Evolutionary conservation across 176 grass and related monocot genomes (phyloP), one percentile per base, ranked within the genome.

Genomic region (Ensete ventricosum): DNA sequence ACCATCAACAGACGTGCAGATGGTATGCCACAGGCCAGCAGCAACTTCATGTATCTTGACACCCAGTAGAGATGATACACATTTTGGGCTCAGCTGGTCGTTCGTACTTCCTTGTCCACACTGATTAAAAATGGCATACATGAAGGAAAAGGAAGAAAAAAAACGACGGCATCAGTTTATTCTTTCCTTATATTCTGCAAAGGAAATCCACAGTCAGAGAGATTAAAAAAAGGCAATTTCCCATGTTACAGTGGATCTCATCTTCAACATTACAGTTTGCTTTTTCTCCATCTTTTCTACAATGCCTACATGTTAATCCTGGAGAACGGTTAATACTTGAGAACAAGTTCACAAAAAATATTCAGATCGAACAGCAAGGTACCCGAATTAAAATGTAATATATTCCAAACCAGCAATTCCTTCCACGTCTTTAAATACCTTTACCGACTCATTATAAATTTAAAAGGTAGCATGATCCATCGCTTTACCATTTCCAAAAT

Each of bases 51-150:
- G 81, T 73, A 99, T 95, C 80, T 89, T 81, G 76, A 95, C 77
- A 67, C 96, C 96, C 74, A 99, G 84, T 63, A 99, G 90, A 53
- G 96, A 94, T 50, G 90, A 91, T 78, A 99, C 91, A 73, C 88
- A 99, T 14, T 81, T 87, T 8, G 96, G 91, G 81, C 86, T 99
- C 70, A 99, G 74, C 84, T 93, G 74, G 73, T 99, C 96, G 64
- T 99, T 88, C 62, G 96, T 88, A 70, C 88, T 87, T 57, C 96
- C 96, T 82, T 92, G 96, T 68, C 96, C 96, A 48, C 96, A 99
- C 96, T 95, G 79, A 77, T 78, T 54, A 50, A 52, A 81, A 80
- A 34, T 50, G 89, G 79, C 17, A 83, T 16, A 27, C 8, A 51
- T 21, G 26, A 50, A 70, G 9, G 48, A 70, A 70, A 70, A 82